Evolutionary conservation across 306 rosid species (phyloP), one percentile per base, ranked within the genome.

Genomic region (Vigna nakashimae): DNA sequence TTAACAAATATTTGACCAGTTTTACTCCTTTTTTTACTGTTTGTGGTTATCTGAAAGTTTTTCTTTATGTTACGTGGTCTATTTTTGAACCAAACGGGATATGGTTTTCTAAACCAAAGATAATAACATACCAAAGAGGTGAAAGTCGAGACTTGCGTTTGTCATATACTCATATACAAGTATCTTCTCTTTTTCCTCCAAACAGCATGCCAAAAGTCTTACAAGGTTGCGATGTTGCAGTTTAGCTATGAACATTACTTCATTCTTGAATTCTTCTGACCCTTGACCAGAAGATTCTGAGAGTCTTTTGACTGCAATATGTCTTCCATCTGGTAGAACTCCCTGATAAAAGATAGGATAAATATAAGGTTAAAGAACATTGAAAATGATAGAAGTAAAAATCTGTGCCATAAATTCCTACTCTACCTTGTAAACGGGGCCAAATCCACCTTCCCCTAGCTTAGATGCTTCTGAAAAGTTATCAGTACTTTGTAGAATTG

Each of bases 241-340:
- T 30, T 78, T 69, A 9, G 76, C 82, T 43, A 68, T 78, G 2
- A 77, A 67, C 6, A n/a, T 26, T 12, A 77, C 75, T 76, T 89
- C 89, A 60, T 89, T 89, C 50, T 66, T 67, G 32, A 67, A 67
- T 55, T 67, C 55, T 3, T 87, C 72, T 16, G 70, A 56, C 9
- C 94, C 92, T 74, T 88, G 94, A 50, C 64, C 16, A 2, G 90
- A 90, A 50, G 78, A 38, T 67, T 52, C 26, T 14, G 90, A 86
- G 7, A 90, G 84, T 40, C 90, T 88, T 79, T 90, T 90, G 2
- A 90, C 86, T 0, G 90, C 94, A 30, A 86, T 70, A 65, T 73
- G 79, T 65, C 78, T 82, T n/a, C 92, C 90, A 74, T 84, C 76
- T 13, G 82, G 67, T 5, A 90, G 78, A 69, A 6, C 72, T 17